A percentile compares a stretch with the other conserved stretches of the same genome.
phyloP scores from a whole-genome alignment of 306 rosid species.

The Cicer judaicum region DNA sequence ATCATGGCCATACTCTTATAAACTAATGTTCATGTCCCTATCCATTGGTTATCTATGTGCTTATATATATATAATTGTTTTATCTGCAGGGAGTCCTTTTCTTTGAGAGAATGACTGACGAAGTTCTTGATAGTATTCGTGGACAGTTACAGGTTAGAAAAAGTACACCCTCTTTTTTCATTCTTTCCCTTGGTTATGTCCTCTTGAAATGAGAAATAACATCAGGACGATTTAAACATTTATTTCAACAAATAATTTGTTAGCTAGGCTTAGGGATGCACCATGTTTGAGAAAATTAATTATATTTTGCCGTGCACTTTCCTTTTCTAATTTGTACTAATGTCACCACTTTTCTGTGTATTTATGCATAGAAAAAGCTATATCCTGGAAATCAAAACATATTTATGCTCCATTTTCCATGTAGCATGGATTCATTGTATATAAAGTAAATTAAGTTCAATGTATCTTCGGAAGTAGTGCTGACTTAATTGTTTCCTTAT shows the following conservation, averaged over 20 bases:
- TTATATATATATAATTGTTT: conserved; percentile 8
- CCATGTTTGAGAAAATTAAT: conserved; percentile 24
- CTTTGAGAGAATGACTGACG: conserved; percentile 93
- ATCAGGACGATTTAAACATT: not conserved
- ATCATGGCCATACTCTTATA: conserved; percentile 1
- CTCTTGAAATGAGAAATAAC: conserved; percentile 22
- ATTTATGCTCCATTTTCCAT: not conserved
- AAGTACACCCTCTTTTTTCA: conserved; percentile 18
- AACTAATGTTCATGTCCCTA: conserved; percentile 33
- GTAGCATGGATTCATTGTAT: not conserved
- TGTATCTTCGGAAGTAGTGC: not conserved
- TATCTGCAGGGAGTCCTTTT: conserved; percentile 79
- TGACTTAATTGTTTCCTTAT: not conserved
- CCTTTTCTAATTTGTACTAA: not conserved
- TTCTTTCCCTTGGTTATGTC: conserved; percentile 20
- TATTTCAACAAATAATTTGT: not conserved
- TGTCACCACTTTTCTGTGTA: too few relatives aligned
- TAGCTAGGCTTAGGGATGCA: conserved; percentile 10
- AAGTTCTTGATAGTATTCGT: conserved; percentile 64
- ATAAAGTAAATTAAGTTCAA: not conserved
- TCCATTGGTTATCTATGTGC: conserved; percentile 12
- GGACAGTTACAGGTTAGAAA: conserved; percentile 70
- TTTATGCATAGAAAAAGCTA: conserved; percentile 7
- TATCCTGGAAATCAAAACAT: not conserved
- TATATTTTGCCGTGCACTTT: not conserved